Evolutionary conservation across 75 land plant species (phyloP).

Genomic region (Pinus albicaulis): DNA sequence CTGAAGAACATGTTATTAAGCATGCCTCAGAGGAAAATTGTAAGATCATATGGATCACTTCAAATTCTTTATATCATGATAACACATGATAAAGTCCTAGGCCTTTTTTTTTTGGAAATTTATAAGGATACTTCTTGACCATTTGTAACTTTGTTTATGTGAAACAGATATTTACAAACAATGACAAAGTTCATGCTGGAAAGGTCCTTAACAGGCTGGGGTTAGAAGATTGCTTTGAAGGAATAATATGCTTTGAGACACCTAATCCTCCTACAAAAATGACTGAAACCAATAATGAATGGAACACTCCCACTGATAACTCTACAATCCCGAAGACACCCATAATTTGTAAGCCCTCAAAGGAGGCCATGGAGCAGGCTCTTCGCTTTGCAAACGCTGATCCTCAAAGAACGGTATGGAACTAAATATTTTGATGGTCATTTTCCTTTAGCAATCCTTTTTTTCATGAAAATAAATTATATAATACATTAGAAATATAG

Average conservation of each 20-base stretch:
- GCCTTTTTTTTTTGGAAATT: neutral
- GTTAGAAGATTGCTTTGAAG: slow-evolving; percentile 83
- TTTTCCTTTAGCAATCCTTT: neutral
- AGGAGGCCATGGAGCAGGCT: slow-evolving; percentile 53
- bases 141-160: neutral
- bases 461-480: no score
- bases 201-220: slow-evolving; percentile 58
- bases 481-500: no score
- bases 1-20: slow-evolving; percentile 63
- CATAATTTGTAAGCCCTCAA: slow-evolving; percentile 71
- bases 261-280: slow-evolving; percentile 45
- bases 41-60: slow-evolving; percentile 14
- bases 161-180: slow-evolving; percentile 75
- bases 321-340: slow-evolving; percentile 44
- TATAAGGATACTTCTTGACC: neutral
- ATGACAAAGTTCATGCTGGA: slow-evolving; percentile 61
- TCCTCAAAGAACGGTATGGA: slow-evolving; percentile 27
- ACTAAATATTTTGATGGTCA: neutral
- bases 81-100: neutral
- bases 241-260: slow-evolving; percentile 82
- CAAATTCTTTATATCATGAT: no score
- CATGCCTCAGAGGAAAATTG: slow-evolving; percentile 85
- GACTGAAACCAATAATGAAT: slow-evolving; percentile 5
- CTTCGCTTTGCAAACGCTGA: slow-evolving; percentile 39
- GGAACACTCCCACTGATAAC: neutral